Evolutionary conservation across 768 basidiomycete species (phyloP).

Genomic region (Boletellus ananiceps): DNA sequence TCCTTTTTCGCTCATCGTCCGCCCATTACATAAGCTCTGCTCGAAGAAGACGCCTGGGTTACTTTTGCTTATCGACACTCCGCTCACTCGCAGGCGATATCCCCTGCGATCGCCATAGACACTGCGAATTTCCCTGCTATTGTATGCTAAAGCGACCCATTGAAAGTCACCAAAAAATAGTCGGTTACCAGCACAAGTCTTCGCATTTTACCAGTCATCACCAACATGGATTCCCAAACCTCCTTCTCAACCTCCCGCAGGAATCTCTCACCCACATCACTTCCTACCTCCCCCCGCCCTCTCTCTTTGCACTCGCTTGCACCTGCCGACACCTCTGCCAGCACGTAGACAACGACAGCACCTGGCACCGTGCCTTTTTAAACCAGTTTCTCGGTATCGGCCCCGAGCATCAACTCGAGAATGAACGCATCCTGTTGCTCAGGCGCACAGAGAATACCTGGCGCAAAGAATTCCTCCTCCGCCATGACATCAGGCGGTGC

Average conservation of each 20-base stretch:
- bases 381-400: slow-evolving; percentile 61
- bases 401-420: slow-evolving; percentile 55
- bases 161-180: slow-evolving; percentile 38
- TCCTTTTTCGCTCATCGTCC: neutral
- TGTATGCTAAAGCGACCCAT: slow-evolving; percentile 67
- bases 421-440: slow-evolving; percentile 46
- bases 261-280: slow-evolving; percentile 79
- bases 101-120: slow-evolving; percentile 21
- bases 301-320: slow-evolving; percentile 53
- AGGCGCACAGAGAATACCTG: slow-evolving; percentile 56
- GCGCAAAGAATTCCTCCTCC: slow-evolving; percentile 63
- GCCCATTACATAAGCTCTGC: slow-evolving; percentile 6
- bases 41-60: neutral
- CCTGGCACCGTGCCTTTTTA: slow-evolving; percentile 74
- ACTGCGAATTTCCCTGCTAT: slow-evolving; percentile 23
- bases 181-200: slow-evolving; percentile 27
- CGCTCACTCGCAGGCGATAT: slow-evolving; percentile 19
- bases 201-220: slow-evolving; percentile 15
- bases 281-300: slow-evolving; percentile 60
- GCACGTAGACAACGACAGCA: slow-evolving; percentile 74
- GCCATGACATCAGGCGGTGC: slow-evolving; percentile 54
- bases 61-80: neutral
- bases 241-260: slow-evolving; percentile 52
- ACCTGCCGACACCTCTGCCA: slow-evolving; percentile 50
- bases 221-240: slow-evolving; percentile 49